Conservation (phyloP, 2,329 filamentous ascomycete species). For the Botryotinia narcissicola region DNA sequence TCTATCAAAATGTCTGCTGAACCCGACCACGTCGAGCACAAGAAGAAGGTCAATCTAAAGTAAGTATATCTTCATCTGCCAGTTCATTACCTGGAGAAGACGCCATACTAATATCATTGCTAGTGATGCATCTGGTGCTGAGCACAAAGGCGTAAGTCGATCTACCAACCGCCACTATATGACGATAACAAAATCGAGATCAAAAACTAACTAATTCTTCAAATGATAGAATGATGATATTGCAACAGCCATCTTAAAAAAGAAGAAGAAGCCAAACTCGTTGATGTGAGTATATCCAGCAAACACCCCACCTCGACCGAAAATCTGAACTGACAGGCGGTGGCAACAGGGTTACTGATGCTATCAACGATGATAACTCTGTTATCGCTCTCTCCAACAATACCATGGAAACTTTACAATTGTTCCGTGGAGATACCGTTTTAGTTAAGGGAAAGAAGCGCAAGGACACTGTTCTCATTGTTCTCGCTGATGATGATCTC, state of each 20-base stretch:
- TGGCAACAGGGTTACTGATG: conserved; percentile 82
- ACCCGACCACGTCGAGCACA: conserved; percentile 60
- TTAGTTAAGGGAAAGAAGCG: conserved; percentile 99
- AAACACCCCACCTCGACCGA: conserved; percentile 20
- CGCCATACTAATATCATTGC: conserved; percentile 41
- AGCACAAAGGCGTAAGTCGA: conserved; percentile 72
- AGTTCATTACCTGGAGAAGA: conserved; percentile 8
- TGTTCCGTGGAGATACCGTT: conserved; percentile 98
- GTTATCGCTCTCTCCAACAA: conserved; percentile 98
- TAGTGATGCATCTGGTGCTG: conserved; percentile 86
- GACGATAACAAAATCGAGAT: conserved; percentile 26
- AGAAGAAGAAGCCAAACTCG: conserved; percentile 99
- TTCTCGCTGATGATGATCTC: conserved; percentile 94
- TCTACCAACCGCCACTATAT: conserved; percentile 29
- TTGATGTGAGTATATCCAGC: conserved; percentile 68
- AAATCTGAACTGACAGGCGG: conserved; percentile 39
- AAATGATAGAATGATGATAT: conserved; percentile 74
- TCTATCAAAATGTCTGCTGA: conserved; percentile 69
- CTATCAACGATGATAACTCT: conserved; percentile 98
- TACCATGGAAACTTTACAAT: conserved; percentile 96
- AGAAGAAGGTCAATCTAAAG: conserved; percentile 83
- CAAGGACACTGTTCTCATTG: conserved; percentile 97
- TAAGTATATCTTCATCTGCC: conserved; percentile 47
- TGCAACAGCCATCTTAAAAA: conserved; percentile 95
- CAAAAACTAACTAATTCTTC: conserved; percentile 42